These are phyloP conservation scores for Jimgerdemannia lactiflua DNA, from an alignment of 192 early-diverging fungal genomes.

Conservation along the genomic window DNA sequence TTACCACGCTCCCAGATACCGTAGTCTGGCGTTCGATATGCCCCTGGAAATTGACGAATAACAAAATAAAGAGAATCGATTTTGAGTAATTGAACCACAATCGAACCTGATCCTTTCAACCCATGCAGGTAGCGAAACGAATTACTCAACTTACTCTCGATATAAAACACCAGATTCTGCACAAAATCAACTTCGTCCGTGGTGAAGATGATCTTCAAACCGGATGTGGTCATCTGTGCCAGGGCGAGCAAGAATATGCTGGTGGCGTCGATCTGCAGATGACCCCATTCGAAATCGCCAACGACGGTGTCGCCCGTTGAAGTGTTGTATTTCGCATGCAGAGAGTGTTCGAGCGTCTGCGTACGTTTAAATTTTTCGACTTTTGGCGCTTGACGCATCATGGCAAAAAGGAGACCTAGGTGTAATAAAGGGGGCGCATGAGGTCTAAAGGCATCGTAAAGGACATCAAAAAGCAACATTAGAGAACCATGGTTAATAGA, in stretches of 20 bases:
- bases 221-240: constrained; percentile 82
- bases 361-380: constrained; percentile 84
- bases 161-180: constrained; percentile 88
- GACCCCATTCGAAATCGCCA: constrained; percentile 82
- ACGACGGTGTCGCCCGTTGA: constrained; percentile 82
- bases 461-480: no score
- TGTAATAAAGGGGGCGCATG: no score
- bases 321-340: constrained; percentile 90
- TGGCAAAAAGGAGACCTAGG: constrained; percentile 56
- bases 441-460: no score
- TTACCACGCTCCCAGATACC: constrained; percentile 91
- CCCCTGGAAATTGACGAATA: constrained; percentile 24
- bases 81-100: neutral
- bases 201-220: constrained; percentile 73
- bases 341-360: constrained; percentile 66
- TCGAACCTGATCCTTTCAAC: neutral
- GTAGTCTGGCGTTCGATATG: constrained; percentile 82
- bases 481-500: neutral
- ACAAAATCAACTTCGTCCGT: constrained; percentile 84
- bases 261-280: constrained; percentile 89
- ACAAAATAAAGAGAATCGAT: neutral
- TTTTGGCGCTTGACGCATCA: constrained; percentile 83
- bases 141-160: constrained; percentile 55
- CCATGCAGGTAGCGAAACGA: neutral
- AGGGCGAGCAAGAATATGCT: constrained; percentile 75